phyloP scores from a whole-genome alignment of 1,139 yeast genomes.

The Kodamaea suecica region DNA sequence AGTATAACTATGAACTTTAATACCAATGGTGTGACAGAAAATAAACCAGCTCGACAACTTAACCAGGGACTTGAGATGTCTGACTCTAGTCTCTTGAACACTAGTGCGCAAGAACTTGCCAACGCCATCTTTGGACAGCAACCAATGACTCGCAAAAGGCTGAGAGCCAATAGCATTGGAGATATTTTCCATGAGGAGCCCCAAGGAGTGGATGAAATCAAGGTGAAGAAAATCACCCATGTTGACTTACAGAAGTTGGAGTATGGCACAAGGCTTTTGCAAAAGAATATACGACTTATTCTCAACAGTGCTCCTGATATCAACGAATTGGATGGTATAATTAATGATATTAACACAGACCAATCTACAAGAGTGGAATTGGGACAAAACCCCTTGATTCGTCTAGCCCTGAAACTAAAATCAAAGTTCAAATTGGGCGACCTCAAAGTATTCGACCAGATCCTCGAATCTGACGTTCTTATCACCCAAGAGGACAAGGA shows the following conservation, averaged over 20 bases:
- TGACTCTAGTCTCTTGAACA: too few species aligned
- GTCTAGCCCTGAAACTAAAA: conserved; percentile 59
- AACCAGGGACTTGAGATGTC: background rate
- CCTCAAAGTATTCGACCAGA: conserved; percentile 47
- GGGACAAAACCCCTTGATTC: conserved; percentile 51
- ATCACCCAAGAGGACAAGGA: conserved; percentile 13
- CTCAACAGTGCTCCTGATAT: conserved; percentile 53
- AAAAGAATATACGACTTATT: conserved; percentile 51
- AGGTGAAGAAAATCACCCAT: conserved; percentile 22
- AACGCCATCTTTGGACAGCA: conserved; percentile 1
- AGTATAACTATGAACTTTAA: conserved; percentile 7
- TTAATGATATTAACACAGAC: conserved; percentile 25
- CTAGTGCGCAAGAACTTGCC: background rate
- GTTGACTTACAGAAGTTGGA: conserved; percentile 42
- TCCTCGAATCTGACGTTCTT: conserved; percentile 25
- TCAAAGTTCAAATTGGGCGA: conserved; percentile 47
- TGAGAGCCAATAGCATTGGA: conserved; percentile 1
- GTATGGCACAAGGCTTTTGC: conserved; percentile 42
- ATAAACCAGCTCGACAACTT: background rate
- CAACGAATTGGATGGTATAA: conserved; percentile 35
- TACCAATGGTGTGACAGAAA: conserved; percentile 10
- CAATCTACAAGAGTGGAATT: conserved; percentile 46
- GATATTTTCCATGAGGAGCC: background rate
- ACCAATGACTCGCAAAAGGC: conserved; percentile 1
- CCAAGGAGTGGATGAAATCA: background rate